A percentile compares a stretch with the other conserved stretches of the same genome.
Conservation (phyloP, 768 basidiomycete genomes). For the Flagelloscypha sp. region DNA sequence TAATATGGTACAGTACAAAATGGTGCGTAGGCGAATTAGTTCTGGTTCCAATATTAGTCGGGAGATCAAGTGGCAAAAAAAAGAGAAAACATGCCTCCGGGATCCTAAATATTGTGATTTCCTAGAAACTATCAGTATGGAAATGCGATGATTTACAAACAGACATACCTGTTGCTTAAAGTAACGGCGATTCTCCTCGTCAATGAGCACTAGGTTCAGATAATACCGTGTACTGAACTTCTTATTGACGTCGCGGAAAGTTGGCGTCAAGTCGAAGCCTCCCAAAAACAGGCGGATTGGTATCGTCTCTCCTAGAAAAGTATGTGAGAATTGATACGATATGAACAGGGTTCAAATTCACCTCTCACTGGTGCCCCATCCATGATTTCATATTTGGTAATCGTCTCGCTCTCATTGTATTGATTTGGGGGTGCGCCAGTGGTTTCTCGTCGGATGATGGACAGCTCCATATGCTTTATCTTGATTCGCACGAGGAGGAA, state of each 20-base stretch:
- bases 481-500: slow-evolving; percentile 97
- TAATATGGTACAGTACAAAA: no score
- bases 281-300: slow-evolving; percentile 97
- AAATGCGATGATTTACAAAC: no score
- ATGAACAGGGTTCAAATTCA: slow-evolving; percentile 20
- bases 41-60: no score
- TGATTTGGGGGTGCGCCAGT: slow-evolving; percentile 97
- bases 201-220: slow-evolving; percentile 92
- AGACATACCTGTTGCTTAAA: slow-evolving; percentile 85
- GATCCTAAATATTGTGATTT: slow-evolving; percentile 88
- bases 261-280: slow-evolving; percentile 96
- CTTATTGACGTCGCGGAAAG: slow-evolving; percentile 98
- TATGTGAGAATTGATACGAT: not conserved
- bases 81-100: slow-evolving; percentile 53
- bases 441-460: slow-evolving; percentile 95
- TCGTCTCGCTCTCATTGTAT: slow-evolving; percentile 98
- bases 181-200: slow-evolving; percentile 96
- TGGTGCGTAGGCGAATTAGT: no score
- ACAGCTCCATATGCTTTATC: slow-evolving; percentile 99
- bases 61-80: no score
- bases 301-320: slow-evolving; percentile 82
- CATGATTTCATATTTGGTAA: slow-evolving; percentile 99
- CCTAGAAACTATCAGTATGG: slow-evolving; percentile 26
- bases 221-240: slow-evolving; percentile 97
- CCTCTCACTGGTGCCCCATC: slow-evolving; percentile 97